These are phyloP conservation scores for Aspergillus coremiiformis DNA, from an alignment of 495 filamentous ascomycete genomes.

Conservation along the genomic window DNA sequence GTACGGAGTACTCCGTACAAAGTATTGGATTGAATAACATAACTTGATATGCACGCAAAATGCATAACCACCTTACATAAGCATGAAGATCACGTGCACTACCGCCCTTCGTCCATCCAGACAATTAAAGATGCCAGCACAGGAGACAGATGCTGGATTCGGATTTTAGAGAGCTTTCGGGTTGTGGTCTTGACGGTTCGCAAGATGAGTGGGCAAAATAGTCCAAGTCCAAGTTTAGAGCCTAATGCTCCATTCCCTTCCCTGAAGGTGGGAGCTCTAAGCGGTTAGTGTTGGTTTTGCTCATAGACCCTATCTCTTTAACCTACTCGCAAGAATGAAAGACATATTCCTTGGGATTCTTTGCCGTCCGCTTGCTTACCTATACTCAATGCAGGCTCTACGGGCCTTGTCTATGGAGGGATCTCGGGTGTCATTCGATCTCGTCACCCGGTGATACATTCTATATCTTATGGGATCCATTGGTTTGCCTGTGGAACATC, in stretches of 20 bases:
- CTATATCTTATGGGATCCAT: conserved; percentile 64
- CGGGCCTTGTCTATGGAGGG: conserved; percentile 67
- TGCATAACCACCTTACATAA: not conserved
- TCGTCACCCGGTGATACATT: conserved; percentile 59
- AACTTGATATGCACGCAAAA: not conserved
- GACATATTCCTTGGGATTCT: not conserved
- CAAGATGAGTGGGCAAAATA: conserved; percentile 27
- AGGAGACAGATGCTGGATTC: not conserved
- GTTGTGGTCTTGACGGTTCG: conserved; percentile 3
- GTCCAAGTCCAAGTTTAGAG: conserved; percentile 9
- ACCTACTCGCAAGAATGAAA: not conserved
- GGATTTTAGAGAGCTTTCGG: not conserved
- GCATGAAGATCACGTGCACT: conserved; percentile 2
- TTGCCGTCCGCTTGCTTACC: not conserved
- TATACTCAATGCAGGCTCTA: conserved; percentile 42
- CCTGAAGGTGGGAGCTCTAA: conserved; percentile 45
- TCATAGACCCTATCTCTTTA: not conserved
- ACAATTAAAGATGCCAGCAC: not conserved
- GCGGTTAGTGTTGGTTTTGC: conserved; percentile 36
- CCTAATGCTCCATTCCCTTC: conserved; percentile 30
- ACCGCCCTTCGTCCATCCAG: not conserved
- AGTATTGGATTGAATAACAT: not conserved
- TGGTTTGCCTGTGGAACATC: conserved; percentile 70
- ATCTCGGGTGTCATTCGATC: conserved; percentile 60
- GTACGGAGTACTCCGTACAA: no score